Evolutionary conservation across 805 yeast genomes (phyloP).

Genomic region (Saccharomyces paradoxus): DNA sequence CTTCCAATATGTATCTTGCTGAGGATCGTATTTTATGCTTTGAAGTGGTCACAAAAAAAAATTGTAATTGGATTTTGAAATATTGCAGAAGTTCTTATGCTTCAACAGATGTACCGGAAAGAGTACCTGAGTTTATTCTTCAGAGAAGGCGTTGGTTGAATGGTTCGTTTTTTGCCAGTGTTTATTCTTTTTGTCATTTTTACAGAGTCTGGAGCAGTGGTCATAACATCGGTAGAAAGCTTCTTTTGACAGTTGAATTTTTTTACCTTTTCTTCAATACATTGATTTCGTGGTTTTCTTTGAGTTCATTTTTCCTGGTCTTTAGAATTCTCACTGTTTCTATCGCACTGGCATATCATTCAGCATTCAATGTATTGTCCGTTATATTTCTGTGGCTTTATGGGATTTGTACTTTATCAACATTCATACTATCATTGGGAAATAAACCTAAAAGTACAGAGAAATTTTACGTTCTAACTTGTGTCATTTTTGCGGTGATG

Average conservation of each 20-base stretch:
- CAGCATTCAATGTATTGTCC: constrained; percentile 69
- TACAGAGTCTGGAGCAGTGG: constrained; percentile 69
- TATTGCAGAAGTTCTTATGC: constrained; percentile 87
- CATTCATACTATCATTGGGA: constrained; percentile 86
- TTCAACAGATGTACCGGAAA: constrained; percentile 91
- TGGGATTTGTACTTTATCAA: constrained; percentile 68
- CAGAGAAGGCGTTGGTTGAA: constrained; percentile 96
- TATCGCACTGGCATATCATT: constrained; percentile 46
- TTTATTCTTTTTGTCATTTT: constrained; percentile 76
- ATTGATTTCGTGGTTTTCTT: constrained; percentile 83
- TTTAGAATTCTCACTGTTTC: constrained; percentile 80
- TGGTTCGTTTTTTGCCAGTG: constrained; percentile 92
- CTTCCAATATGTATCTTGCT: constrained; percentile 93
- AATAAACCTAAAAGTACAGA: constrained; percentile 90
- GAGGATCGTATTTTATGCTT: constrained; percentile 94
- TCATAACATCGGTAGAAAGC: constrained; percentile 60
- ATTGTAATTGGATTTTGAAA: constrained; percentile 66
- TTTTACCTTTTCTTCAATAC: constrained; percentile 67
- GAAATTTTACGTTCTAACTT: constrained; percentile 64
- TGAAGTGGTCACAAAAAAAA: constrained; percentile 81
- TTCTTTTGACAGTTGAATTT: constrained; percentile 69
- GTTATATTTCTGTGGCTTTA: constrained; percentile 81
- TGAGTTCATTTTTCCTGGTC: constrained; percentile 83
- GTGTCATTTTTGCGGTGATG: constrained; percentile 71
- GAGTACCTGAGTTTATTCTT: constrained; percentile 73